Evolutionary conservation across 768 basidiomycete species (phyloP).

Genomic region (Russula sp.): DNA sequence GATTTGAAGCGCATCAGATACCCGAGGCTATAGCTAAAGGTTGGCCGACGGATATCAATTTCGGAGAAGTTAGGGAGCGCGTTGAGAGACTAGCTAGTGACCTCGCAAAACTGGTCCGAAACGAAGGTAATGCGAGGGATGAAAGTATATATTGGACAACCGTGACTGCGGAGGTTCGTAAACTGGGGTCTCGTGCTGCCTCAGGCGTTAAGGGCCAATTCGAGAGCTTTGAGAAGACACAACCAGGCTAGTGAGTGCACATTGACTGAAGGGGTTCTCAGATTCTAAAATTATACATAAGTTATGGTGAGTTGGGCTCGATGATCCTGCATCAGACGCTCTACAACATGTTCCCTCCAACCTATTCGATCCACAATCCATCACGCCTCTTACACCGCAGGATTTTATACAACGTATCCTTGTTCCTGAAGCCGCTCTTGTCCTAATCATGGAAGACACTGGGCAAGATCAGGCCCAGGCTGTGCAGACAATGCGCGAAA

Average conservation of each 20-base stretch:
- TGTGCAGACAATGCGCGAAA: slow-evolving; percentile 62
- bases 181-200: slow-evolving; percentile 62
- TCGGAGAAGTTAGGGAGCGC: slow-evolving; percentile 51
- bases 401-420: slow-evolving; percentile 82
- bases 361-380: slow-evolving; percentile 50
- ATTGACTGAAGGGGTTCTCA: no score
- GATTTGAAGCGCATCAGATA: slow-evolving; percentile 68
- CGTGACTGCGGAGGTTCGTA: slow-evolving; percentile 56
- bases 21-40: slow-evolving; percentile 68
- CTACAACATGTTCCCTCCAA: slow-evolving; percentile 68
- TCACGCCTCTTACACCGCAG: slow-evolving; percentile 62
- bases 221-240: slow-evolving; percentile 72
- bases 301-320: slow-evolving; percentile 85
- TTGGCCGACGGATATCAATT: slow-evolving; percentile 76
- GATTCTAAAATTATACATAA: slow-evolving; percentile 35
- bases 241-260: slow-evolving; percentile 82
- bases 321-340: slow-evolving; percentile 77
- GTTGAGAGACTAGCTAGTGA: slow-evolving; percentile 49
- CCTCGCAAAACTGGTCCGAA: slow-evolving; percentile 52
- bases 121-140: slow-evolving; percentile 36
- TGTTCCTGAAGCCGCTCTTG: slow-evolving; percentile 83
- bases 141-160: slow-evolving; percentile 68
- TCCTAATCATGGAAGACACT: slow-evolving; percentile 80
- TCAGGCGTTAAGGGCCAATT: slow-evolving; percentile 73
- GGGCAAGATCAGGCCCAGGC: slow-evolving; percentile 48